Conservation (phyloP, 495 filamentous ascomycete genomes). For the Penicillium bovifimosum region DNA sequence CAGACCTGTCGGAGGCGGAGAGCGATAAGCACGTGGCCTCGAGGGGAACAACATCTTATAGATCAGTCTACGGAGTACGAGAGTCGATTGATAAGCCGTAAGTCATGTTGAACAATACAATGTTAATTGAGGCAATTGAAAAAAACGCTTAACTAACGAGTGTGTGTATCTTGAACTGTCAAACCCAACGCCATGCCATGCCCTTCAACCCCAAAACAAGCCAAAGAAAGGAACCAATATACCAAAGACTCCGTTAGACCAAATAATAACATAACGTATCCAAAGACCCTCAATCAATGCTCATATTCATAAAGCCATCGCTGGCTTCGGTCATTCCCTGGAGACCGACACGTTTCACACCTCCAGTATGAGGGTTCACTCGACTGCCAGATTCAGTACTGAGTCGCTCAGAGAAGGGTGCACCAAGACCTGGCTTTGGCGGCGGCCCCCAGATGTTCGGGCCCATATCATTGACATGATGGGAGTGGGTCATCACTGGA, state of each 20-base stretch:
- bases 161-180: slow-evolving; percentile 3
- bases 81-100: too few relatives aligned
- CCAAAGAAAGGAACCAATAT: not conserved
- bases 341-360: slow-evolving; percentile 69
- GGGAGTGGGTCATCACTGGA: slow-evolving; percentile 75
- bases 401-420: slow-evolving; percentile 45
- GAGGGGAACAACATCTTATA: not conserved
- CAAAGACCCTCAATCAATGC: slow-evolving; percentile 59
- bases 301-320: slow-evolving; percentile 97
- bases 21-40: slow-evolving; percentile 23
- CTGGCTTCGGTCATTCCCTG: slow-evolving; percentile 96
- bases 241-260: not conserved
- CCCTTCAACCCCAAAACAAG: not conserved
- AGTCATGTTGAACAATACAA: not conserved
- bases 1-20: slow-evolving; percentile 20
- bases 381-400: slow-evolving; percentile 40
- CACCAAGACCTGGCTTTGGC: slow-evolving; percentile 53
- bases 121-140: slow-evolving; percentile 10
- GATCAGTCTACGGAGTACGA: too few relatives aligned
- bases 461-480: slow-evolving; percentile 61
- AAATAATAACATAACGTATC: slow-evolving; percentile 6
- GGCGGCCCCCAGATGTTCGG: slow-evolving; percentile 62
- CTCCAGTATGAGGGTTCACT: slow-evolving; percentile 34
- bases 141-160: slow-evolving; percentile 4
- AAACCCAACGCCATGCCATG: not conserved